A percentile compares a stretch with the other conserved stretches of the same genome.
Evolutionary conservation across 805 yeast species (phyloP).

Genomic region (Wickerhamiella brachini): DNA sequence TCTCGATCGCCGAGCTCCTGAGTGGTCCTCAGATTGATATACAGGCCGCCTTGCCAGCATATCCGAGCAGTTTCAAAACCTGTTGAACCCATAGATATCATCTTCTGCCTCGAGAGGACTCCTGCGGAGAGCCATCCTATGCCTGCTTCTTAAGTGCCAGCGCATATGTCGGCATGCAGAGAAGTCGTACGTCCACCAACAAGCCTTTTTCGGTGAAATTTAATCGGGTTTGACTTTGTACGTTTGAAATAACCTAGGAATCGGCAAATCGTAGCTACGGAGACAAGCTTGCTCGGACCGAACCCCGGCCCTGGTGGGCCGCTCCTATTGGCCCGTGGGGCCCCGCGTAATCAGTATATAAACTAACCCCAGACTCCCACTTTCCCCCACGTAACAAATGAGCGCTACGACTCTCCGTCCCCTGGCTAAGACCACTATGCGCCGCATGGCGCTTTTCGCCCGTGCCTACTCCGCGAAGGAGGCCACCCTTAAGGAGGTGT

Average conservation of each 20-base stretch:
- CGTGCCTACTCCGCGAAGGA: constrained; percentile 20
- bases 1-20: neutral
- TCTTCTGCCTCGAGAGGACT: neutral
- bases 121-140: neutral
- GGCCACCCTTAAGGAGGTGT: constrained; percentile 73
- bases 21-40: too few relatives aligned
- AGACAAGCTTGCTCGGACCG: neutral
- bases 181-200: too few relatives aligned
- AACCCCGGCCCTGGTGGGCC: neutral
- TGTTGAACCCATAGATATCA: neutral
- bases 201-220: too few relatives aligned
- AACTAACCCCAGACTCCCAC: neutral
- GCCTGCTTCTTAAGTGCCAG: neutral
- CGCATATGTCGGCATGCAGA: neutral
- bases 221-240: too few relatives aligned
- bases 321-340: neutral
- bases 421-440: neutral
- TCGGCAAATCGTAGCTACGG: neutral
- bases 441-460: constrained; percentile 5
- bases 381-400: neutral
- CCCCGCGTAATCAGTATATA: neutral
- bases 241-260: too few relatives aligned
- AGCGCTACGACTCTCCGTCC: constrained; percentile 1
- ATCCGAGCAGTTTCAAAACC: neutral
- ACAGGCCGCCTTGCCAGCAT: too few relatives aligned